phyloP scores from a whole-genome alignment of 768 basidiomycete species.

The Rhodotorula taiwanensis region DNA sequence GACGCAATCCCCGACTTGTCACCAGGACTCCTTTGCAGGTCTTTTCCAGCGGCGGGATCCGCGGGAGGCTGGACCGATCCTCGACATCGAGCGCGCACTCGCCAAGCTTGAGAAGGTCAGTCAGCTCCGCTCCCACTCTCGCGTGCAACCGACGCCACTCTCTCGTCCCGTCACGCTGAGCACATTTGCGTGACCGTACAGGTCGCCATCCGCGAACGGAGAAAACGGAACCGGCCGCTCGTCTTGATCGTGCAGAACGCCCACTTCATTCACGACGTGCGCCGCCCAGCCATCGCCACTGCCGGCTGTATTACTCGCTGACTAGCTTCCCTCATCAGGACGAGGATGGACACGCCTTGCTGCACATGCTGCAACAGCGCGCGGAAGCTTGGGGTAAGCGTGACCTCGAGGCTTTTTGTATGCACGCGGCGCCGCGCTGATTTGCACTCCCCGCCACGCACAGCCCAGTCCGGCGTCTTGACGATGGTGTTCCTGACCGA shows the following conservation, averaged over 20 bases:
- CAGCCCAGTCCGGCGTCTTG: constrained; percentile 54
- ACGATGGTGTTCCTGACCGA: constrained; percentile 50
- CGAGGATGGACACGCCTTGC: constrained; percentile 65
- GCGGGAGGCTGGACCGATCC: constrained; percentile 69
- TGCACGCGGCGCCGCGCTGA: not conserved
- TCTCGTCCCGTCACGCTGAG: too few species aligned
- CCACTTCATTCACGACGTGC: constrained; percentile 55
- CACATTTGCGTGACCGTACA: constrained; percentile 46
- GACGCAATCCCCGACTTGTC: not conserved
- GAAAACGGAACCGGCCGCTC: constrained; percentile 58
- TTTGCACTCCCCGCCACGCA: not conserved
- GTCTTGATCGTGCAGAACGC: constrained; percentile 76
- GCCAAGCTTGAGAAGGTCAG: constrained; percentile 59
- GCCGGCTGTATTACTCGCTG: too few species aligned
- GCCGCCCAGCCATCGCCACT: not conserved
- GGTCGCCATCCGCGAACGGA: constrained; percentile 63
- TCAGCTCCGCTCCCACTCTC: not conserved
- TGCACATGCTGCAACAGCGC: constrained; percentile 78
- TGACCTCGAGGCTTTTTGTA: not conserved
- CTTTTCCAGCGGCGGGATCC: constrained; percentile 78
- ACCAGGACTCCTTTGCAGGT: constrained; percentile 46
- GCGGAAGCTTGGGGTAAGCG: constrained; percentile 63
- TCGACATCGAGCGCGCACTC: constrained; percentile 75
- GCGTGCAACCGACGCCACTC: too few species aligned
- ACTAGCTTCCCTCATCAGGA: too few species aligned